Evolutionary conservation across 2,329 filamentous ascomycete genomes (phyloP).

Genomic region (Trichoderma sp.): DNA sequence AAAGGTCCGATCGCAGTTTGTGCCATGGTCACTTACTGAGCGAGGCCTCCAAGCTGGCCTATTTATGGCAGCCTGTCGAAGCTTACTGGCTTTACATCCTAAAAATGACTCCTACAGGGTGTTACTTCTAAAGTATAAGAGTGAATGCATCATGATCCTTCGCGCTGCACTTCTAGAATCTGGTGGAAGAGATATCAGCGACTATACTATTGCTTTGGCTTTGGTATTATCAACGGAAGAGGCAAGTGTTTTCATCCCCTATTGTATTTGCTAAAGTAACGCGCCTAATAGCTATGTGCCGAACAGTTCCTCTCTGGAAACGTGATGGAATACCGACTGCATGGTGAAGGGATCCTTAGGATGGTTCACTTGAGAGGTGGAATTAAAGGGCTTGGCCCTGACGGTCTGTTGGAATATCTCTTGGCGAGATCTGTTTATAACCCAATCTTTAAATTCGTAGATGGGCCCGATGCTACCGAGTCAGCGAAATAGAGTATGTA

Average conservation of each 20-base stretch:
- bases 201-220: conserved; percentile 9
- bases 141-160: conserved; percentile 4
- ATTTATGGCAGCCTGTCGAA: conserved; percentile 10
- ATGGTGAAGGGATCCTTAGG: conserved; percentile 3
- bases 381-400: background rate
- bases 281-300: background rate
- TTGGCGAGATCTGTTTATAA: conserved; percentile 9
- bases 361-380: conserved; percentile 12
- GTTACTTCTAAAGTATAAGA: conserved; percentile 3
- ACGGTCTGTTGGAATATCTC: background rate
- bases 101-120: conserved; percentile 5
- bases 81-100: background rate
- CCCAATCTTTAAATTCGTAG: background rate
- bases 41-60: background rate
- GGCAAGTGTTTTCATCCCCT: background rate
- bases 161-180: background rate
- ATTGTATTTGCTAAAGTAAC: too few species aligned
- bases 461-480: background rate
- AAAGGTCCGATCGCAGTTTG: conserved; percentile 2
- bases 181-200: background rate
- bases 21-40: conserved; percentile 15
- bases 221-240: conserved; percentile 12
- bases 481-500: background rate
- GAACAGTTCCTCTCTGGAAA: background rate
- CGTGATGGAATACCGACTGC: background rate